Evolutionary conservation across 2,329 filamentous ascomycete genomes (phyloP).

Genomic region (Fusarium sp.): DNA sequence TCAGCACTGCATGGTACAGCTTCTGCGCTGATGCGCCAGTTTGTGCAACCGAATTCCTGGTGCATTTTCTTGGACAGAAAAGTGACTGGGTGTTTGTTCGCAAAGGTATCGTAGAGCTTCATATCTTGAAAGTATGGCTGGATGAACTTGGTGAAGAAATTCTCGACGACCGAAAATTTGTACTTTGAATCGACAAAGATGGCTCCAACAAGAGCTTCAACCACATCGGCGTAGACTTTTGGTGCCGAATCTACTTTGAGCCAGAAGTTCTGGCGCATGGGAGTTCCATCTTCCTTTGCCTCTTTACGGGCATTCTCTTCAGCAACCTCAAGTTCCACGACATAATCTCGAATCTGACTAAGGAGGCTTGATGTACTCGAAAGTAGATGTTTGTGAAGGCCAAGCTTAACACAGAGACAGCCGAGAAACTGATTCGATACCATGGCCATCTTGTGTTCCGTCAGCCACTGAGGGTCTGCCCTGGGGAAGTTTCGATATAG

Average conservation of each 20-base stretch:
- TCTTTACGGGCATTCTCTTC: slow-evolving; percentile 48
- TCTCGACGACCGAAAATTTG: slow-evolving; percentile 76
- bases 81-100: slow-evolving; percentile 86
- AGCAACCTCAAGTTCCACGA: slow-evolving; percentile 66
- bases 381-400: slow-evolving; percentile 79
- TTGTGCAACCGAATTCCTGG: slow-evolving; percentile 71
- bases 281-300: slow-evolving; percentile 47
- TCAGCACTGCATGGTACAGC: slow-evolving; percentile 55
- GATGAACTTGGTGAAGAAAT: slow-evolving; percentile 81
- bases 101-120: slow-evolving; percentile 86
- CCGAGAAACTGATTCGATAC: slow-evolving; percentile 95
- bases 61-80: slow-evolving; percentile 73
- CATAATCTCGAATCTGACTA: slow-evolving; percentile 63
- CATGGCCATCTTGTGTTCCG: slow-evolving; percentile 99
- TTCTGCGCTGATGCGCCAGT: slow-evolving; percentile 65
- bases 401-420: slow-evolving; percentile 80
- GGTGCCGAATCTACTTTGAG: slow-evolving; percentile 70
- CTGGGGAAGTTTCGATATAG: slow-evolving; percentile 81
- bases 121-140: slow-evolving; percentile 86
- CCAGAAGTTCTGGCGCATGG: slow-evolving; percentile 72
- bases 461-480: slow-evolving; percentile 94
- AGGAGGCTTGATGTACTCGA: slow-evolving; percentile 57
- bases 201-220: slow-evolving; percentile 90
- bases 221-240: slow-evolving; percentile 82
- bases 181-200: slow-evolving; percentile 91